Percentiles rank a stretch among this genome's conserved stretches.
These are phyloP conservation scores for Teunomyces atbi DNA, from an alignment of 805 yeast genomes.

Conservation along the genomic window DNA sequence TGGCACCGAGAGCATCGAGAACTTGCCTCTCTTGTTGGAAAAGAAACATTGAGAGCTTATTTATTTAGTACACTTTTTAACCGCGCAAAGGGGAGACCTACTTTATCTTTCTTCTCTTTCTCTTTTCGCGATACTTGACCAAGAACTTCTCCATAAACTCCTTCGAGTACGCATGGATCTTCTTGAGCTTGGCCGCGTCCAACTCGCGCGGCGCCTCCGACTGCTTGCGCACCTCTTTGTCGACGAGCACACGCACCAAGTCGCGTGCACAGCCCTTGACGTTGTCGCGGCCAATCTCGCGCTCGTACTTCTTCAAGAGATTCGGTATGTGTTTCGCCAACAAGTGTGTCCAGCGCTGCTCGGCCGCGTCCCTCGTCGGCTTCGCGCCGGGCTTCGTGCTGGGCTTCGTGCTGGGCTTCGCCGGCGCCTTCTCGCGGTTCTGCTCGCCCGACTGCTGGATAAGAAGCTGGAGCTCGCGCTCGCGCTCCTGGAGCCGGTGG, in stretches of 20 bases:
- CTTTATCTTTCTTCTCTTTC: no score
- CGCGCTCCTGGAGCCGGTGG: constrained; percentile 33
- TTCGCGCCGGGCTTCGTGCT: no score
- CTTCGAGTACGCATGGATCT: constrained; percentile 63
- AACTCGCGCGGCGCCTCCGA: constrained; percentile 49
- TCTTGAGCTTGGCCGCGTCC: constrained; percentile 61
- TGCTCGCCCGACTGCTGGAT: constrained; percentile 26
- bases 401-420: no score
- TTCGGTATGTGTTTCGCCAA: constrained; percentile 83
- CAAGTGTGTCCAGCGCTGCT: constrained; percentile 40
- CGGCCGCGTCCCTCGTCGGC: no score
- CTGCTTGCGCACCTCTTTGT: constrained; percentile 62
- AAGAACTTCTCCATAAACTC: constrained; percentile 67
- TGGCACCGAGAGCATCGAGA: constrained; percentile 39
- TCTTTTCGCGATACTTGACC: constrained; percentile 45
- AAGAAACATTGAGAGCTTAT: constrained; percentile 1
- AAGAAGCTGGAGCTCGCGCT: constrained; percentile 33
- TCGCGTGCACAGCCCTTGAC: constrained; percentile 79
- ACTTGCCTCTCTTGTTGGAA: constrained; percentile 42
- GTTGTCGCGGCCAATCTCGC: constrained; percentile 67
- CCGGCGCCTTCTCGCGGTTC: constrained; percentile 2
- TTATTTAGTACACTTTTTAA: background rate
- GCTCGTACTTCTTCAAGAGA: constrained; percentile 62
- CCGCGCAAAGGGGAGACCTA: no score
- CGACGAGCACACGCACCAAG: constrained; percentile 61